A percentile compares a stretch with the other conserved stretches of the same genome.
Evolutionary conservation across 2,329 filamentous ascomycete genomes (phyloP).

Genomic region (Neonectria hederae): DNA sequence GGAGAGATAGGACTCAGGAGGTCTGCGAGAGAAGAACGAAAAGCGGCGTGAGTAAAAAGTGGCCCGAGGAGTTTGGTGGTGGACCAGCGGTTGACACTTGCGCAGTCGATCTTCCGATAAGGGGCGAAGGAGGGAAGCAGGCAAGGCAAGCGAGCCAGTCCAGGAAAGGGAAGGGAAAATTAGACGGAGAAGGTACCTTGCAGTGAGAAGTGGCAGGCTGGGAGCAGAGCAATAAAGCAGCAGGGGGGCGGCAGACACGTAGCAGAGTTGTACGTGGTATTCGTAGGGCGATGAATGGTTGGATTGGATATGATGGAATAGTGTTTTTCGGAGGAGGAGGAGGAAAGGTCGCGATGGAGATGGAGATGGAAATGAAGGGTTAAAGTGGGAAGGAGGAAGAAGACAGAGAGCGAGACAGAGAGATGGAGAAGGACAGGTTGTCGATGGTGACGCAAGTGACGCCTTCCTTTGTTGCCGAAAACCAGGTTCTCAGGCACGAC

Average conservation of each 20-base stretch:
- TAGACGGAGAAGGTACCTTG: slow-evolving; percentile 24
- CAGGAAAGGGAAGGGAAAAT: slow-evolving; percentile 20
- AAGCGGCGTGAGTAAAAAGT: slow-evolving; percentile 40
- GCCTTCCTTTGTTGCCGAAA: slow-evolving; percentile 8
- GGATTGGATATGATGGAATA: background rate
- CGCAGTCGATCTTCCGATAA: slow-evolving; percentile 32
- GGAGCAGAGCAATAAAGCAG: background rate
- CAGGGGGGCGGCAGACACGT: background rate
- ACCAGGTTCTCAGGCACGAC: background rate
- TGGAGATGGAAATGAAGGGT: background rate
- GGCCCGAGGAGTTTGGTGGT: slow-evolving; percentile 38
- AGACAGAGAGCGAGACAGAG: background rate
- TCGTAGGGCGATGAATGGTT: background rate
- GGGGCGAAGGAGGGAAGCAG: slow-evolving; percentile 39
- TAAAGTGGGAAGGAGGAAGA: background rate
- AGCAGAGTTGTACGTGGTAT: background rate
- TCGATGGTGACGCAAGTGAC: slow-evolving; percentile 21
- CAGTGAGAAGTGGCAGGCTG: slow-evolving; percentile 12
- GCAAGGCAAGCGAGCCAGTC: slow-evolving; percentile 40
- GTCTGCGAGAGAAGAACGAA: slow-evolving; percentile 31
- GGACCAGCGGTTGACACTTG: slow-evolving; percentile 13
- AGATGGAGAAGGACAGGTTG: slow-evolving; percentile 18
- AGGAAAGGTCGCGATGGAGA: background rate
- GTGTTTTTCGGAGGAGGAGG: background rate
- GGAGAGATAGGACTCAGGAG: slow-evolving; percentile 20